Percentiles rank a stretch among this genome's conserved stretches.
phyloP scores from a whole-genome alignment of 306 rosid genomes.

The Alnus rubra region DNA sequence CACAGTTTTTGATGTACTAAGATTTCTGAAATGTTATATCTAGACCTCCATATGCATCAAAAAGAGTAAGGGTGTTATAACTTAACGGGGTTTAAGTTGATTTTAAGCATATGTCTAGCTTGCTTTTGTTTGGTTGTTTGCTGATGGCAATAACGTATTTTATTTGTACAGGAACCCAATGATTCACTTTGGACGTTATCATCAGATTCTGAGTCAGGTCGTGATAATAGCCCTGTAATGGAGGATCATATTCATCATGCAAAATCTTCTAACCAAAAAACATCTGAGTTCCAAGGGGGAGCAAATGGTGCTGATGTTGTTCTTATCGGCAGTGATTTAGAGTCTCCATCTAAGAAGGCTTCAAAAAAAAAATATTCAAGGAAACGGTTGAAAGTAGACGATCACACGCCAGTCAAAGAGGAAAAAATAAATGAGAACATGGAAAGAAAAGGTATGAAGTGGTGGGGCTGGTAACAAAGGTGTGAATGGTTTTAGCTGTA shows the following conservation, averaged over 20 bases:
- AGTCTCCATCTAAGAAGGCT: conserved; percentile 52
- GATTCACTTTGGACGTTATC: conserved; percentile 58
- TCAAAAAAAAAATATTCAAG: conserved; percentile 42
- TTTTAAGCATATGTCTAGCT: conserved; percentile 1
- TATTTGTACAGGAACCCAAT: conserved; percentile 46
- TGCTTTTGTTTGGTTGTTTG: background rate
- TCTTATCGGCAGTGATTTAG: conserved; percentile 36
- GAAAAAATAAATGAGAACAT: conserved; percentile 37
- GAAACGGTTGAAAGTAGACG: conserved; percentile 41
- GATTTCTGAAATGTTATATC: background rate
- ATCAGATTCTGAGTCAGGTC: conserved; percentile 73
- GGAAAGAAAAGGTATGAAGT: conserved; percentile 46
- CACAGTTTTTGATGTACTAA: background rate
- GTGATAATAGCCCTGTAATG: conserved; percentile 36
- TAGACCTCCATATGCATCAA: background rate
- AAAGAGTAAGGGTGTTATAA: background rate
- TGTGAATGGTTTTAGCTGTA: background rate
- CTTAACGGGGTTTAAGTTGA: background rate
- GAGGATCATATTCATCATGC: conserved; percentile 39
- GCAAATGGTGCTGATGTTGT: conserved; percentile 35
- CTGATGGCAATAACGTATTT: conserved; percentile 31
- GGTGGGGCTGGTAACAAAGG: conserved; percentile 2
- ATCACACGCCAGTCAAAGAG: conserved; percentile 38
- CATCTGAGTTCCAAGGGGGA: conserved; percentile 32
- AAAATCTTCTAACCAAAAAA: conserved; percentile 40